A percentile compares a stretch with the other conserved stretches of the same genome.
Evolutionary conservation across 2,329 filamentous ascomycete genomes (phyloP).

Genomic region (Nothophaeocryptopus gaeumannii): DNA sequence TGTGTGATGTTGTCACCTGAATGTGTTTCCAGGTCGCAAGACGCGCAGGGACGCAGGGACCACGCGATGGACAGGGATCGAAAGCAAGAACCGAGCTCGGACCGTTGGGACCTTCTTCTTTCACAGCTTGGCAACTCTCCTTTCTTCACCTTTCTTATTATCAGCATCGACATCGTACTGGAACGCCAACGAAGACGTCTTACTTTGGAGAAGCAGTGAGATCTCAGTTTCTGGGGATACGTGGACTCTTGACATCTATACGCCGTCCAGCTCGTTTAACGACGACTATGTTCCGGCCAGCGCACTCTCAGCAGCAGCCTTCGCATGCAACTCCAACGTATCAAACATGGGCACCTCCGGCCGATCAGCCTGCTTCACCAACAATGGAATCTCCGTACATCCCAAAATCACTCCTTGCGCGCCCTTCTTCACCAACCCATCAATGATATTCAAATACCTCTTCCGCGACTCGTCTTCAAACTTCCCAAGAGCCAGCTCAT

Average conservation of each 20-base stretch:
- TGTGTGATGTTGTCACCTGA: not conserved
- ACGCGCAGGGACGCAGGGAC: not conserved
- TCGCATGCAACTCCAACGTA: not conserved
- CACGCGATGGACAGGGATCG: slow-evolving; percentile 1
- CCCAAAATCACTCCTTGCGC: not conserved
- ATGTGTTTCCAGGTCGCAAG: not conserved
- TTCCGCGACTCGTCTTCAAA: not conserved
- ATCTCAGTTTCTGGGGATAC: too few species aligned
- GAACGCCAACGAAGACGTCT: too few species aligned
- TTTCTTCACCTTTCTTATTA: too few species aligned
- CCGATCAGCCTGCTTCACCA: not conserved
- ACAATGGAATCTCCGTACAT: not conserved
- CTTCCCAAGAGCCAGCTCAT: not conserved
- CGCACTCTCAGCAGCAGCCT: not conserved
- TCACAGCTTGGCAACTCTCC: too few species aligned
- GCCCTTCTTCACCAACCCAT: not conserved
- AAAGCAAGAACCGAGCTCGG: not conserved
- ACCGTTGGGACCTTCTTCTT: too few species aligned
- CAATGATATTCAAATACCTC: not conserved
- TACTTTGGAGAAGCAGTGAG: too few species aligned
- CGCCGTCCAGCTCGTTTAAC: too few species aligned
- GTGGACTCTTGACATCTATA: too few species aligned
- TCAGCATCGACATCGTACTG: too few species aligned
- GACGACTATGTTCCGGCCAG: not conserved
- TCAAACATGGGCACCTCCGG: not conserved